Conservation (phyloP, 2,329 filamentous ascomycete species). For the Aspergillus sp. region DNA sequence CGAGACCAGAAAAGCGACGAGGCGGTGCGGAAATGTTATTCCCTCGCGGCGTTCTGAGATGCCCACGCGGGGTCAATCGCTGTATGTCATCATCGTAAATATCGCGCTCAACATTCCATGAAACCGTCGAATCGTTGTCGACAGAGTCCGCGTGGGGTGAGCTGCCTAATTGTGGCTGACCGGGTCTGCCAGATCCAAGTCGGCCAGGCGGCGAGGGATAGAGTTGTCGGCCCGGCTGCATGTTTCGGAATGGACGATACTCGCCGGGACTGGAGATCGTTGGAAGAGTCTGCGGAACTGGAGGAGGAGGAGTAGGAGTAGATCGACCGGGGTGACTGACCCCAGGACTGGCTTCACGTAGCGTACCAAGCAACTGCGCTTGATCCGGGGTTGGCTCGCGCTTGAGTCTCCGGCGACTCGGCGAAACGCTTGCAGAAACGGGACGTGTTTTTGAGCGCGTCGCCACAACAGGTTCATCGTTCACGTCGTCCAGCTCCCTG, state of each 20-base stretch:
- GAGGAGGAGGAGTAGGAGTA: constrained; percentile 26
- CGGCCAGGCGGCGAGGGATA: constrained; percentile 22
- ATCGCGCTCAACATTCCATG: constrained; percentile 27
- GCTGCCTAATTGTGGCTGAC: constrained; percentile 8
- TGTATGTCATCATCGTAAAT: constrained; percentile 27
- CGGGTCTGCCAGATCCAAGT: constrained; percentile 6
- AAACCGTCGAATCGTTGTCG: constrained; percentile 26
- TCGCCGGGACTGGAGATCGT: constrained; percentile 21
- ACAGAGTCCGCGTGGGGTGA: constrained; percentile 14
- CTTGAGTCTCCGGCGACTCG: constrained; percentile 12
- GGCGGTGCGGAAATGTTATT: constrained; percentile 28
- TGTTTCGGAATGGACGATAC: constrained; percentile 12
- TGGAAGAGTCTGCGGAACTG: constrained; percentile 24
- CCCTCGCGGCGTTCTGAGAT: constrained; percentile 14
- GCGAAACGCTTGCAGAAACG: constrained; percentile 8
- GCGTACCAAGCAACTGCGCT: constrained; percentile 18
- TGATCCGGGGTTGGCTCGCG: constrained; percentile 28
- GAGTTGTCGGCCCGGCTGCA: constrained; percentile 12
- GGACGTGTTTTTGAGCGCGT: constrained; percentile 8
- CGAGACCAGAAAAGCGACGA: constrained; percentile 24
- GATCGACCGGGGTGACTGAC: constrained; percentile 9
- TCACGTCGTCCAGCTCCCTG: constrained; percentile 10
- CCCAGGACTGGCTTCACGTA: constrained; percentile 17
- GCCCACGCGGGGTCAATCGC: constrained; percentile 20
- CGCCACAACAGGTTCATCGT: constrained; percentile 7